Evolutionary conservation across 768 basidiomycete species (phyloP).

Genomic region (Kwoniella dejecticola): DNA sequence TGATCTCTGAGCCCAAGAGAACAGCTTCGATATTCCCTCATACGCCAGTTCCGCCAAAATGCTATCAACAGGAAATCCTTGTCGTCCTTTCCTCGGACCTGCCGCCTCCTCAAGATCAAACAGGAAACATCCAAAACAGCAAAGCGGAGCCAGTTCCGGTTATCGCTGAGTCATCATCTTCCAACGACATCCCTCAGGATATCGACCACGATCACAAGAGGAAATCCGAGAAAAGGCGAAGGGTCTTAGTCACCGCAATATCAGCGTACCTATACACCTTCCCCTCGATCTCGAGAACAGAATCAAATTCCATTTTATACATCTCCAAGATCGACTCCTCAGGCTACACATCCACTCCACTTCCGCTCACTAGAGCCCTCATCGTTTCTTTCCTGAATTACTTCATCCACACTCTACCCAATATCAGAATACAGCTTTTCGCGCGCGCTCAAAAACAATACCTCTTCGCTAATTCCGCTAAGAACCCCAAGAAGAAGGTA

Average conservation of each 20-base stretch:
- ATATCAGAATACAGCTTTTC: conserved; percentile 80
- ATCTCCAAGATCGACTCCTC: conserved; percentile 94
- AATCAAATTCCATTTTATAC: conserved; percentile 70
- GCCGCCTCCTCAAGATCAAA: not conserved
- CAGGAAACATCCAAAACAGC: too few relatives aligned
- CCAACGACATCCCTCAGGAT: not conserved
- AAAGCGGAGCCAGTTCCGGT: too few relatives aligned
- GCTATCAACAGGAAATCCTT: conserved; percentile 59
- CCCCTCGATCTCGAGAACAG: conserved; percentile 62
- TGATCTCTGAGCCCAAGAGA: conserved; percentile 59
- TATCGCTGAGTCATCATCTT: not conserved
- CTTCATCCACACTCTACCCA: conserved; percentile 63
- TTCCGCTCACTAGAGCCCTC: conserved; percentile 63
- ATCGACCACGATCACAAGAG: too few relatives aligned
- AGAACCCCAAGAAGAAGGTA: conserved; percentile 69
- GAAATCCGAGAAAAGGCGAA: conserved; percentile 29
- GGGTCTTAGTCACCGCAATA: conserved; percentile 74
- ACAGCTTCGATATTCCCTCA: conserved; percentile 71
- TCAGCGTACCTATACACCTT: conserved; percentile 63
- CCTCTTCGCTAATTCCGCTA: conserved; percentile 84
- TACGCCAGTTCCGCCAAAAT: conserved; percentile 63
- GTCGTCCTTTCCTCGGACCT: conserved; percentile 65
- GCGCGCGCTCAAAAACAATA: conserved; percentile 89
- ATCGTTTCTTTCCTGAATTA: conserved; percentile 66
- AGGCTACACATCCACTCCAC: conserved; percentile 63